phyloP scores from a whole-genome alignment of 305 asterid genomes.

The Fraxinus baroniana region DNA sequence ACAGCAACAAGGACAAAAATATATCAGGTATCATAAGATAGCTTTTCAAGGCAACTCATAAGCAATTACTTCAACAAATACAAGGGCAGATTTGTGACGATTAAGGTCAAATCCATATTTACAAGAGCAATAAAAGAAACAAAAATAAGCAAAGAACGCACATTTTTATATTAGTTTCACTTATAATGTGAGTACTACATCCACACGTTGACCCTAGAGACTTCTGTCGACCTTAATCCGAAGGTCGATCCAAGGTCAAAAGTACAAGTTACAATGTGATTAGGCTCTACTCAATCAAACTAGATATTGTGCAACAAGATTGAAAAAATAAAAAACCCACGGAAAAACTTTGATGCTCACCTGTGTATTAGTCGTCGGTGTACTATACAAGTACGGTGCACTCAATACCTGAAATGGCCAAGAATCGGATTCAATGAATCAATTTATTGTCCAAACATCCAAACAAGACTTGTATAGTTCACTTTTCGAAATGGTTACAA shows the following conservation, averaged over 20 bases:
- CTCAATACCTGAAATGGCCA: constrained; percentile 60
- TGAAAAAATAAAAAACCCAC: no score
- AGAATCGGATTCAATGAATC: neutral
- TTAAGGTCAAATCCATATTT: no score
- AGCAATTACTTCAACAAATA: neutral
- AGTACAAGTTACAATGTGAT: neutral
- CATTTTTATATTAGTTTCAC: neutral
- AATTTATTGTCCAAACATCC: neutral
- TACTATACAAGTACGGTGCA: constrained; percentile 64
- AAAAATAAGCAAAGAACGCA: neutral
- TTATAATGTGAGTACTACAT: neutral
- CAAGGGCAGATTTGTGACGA: neutral
- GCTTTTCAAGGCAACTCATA: neutral
- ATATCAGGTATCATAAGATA: neutral
- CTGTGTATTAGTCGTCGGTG: constrained; percentile 35
- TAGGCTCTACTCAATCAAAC: neutral
- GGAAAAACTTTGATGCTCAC: constrained; percentile 33
- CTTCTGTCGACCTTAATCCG: neutral
- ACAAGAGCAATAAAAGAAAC: neutral
- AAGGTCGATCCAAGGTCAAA: neutral
- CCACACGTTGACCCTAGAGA: no score
- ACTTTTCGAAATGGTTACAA: neutral
- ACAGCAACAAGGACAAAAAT: neutral
- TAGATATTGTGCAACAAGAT: neutral
- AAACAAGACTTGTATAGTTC: neutral